These are phyloP conservation scores for Hansenula lynferdii DNA, from an alignment of 1,139 yeast genomes.

Conservation along the genomic window DNA sequence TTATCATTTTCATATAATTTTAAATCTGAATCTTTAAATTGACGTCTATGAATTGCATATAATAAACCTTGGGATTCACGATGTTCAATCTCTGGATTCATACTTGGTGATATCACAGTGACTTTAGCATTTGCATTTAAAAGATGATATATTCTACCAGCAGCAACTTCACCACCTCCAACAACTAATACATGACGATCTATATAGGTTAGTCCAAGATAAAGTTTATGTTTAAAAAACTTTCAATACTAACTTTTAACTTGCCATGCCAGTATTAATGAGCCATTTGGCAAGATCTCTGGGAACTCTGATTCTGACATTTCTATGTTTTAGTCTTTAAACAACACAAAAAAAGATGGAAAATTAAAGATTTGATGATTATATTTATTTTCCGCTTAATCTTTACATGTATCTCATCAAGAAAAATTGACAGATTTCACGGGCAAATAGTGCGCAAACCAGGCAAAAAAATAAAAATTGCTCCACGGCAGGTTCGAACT, in stretches of 20 bases:
- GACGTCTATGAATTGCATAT: slow-evolving; percentile 35
- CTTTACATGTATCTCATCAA: too few species aligned
- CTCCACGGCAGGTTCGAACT: slow-evolving; percentile 55
- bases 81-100: slow-evolving; percentile 38
- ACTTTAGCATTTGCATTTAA: slow-evolving; percentile 66
- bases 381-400: too few species aligned
- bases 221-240: too few species aligned
- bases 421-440: neutral
- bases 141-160: slow-evolving; percentile 62
- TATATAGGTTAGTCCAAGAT: too few species aligned
- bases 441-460: too few species aligned
- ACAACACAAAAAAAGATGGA: too few species aligned
- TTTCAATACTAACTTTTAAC: slow-evolving; percentile 36
- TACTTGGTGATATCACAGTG: slow-evolving; percentile 58
- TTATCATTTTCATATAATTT: slow-evolving; percentile 39
- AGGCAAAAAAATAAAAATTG: slow-evolving; percentile 28
- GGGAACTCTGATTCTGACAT: slow-evolving; percentile 5
- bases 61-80: slow-evolving; percentile 39
- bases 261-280: slow-evolving; percentile 37
- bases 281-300: slow-evolving; percentile 36
- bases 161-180: slow-evolving; percentile 83
- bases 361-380: too few species aligned
- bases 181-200: slow-evolving; percentile 57
- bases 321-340: neutral
- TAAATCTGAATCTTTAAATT: slow-evolving; percentile 41